These are phyloP conservation scores for Populus hybrid DNA, from an alignment of 441 rosid species.

Conservation along the genomic window DNA sequence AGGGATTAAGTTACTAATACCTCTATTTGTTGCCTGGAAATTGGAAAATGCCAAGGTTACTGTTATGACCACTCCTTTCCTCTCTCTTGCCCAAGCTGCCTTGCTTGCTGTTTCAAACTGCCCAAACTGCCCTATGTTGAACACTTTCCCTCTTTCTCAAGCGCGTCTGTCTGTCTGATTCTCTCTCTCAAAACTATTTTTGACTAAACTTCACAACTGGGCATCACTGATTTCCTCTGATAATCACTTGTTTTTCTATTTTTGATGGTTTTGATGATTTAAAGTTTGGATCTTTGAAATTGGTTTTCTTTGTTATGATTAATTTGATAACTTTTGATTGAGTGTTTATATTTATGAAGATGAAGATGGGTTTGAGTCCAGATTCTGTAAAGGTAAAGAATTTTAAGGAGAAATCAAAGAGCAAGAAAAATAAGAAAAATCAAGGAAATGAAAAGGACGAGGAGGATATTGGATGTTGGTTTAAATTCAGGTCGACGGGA, in stretches of 20 bases:
- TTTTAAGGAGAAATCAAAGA: constrained; percentile 41
- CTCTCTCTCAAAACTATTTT: constrained; percentile 34
- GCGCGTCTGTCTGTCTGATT: constrained; percentile 26
- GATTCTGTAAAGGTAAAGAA: constrained; percentile 45
- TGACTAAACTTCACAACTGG: constrained; percentile 45
- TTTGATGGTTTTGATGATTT: constrained; percentile 12
- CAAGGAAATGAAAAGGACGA: constrained; percentile 34
- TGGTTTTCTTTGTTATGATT: constrained; percentile 22
- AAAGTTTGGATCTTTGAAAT: constrained; percentile 19
- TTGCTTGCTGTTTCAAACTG: constrained; percentile 34
- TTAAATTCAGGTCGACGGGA: constrained; percentile 50
- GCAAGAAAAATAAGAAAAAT: constrained; percentile 35
- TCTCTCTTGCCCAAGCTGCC: constrained; percentile 48
- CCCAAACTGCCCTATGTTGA: constrained; percentile 44
- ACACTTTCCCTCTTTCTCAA: constrained; percentile 58
- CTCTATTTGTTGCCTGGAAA: constrained; percentile 31
- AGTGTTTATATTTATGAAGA: constrained; percentile 23
- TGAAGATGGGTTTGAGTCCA: constrained; percentile 50
- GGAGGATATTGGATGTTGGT: constrained; percentile 66
- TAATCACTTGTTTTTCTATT: constrained; percentile 7
- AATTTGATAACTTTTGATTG: constrained; percentile 25
- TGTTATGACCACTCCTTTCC: constrained; percentile 32
- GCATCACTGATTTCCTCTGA: constrained; percentile 27
- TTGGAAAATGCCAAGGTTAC: constrained; percentile 45
- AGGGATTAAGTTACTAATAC: neutral